Evolutionary conservation across 495 filamentous ascomycete genomes (phyloP), one percentile per base, ranked within the genome.

Genomic region (Podospora didyma): DNA sequence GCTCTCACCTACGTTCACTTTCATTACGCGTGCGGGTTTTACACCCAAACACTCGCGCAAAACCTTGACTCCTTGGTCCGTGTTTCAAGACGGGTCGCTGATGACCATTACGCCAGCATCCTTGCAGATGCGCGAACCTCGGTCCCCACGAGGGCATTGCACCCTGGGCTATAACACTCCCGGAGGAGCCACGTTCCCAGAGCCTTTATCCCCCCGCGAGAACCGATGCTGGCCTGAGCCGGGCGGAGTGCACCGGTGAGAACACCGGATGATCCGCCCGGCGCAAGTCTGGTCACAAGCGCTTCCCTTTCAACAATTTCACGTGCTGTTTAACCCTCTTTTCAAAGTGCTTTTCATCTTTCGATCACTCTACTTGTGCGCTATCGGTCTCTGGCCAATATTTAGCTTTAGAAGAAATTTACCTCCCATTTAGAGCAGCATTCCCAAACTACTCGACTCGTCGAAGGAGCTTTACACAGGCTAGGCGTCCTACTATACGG

Each of bases 301-400:
- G 82, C 80, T 86, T 86, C 82, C 82, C 82, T 85, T 84, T 85
- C 79, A 86, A 84, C 79, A 86, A 85, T 85, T 86, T 86, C 79
- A 85, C 83, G 79, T 85, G 76, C 82, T 86, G 68, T 86, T 86
- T 85, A 76, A 84, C 80, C 83, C 79, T 83, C 78, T 84, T 85
- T 85, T 78, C 79, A 85, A 85, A 82, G 81, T 84, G 75, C 81
- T 85, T 83, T 86, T 85, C 76, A 85, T 84, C 78, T 85, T 83
- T 84, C 78, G 73, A 81, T 86, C 77, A 85, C 79, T 84, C 76
- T 85, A 86, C 81, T 86, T 86, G 79, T 86, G 77, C 80, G 80
- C 82, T 86, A 86, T 86, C 79, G 79, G 81, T 86, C 80, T 86
- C 79, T 81, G 75, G 79, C 80, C 77, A 69, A 70, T 85, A 84